phyloP scores from a whole-genome alignment of 495 filamentous ascomycete species.

The Aspergillus taichungensis region DNA sequence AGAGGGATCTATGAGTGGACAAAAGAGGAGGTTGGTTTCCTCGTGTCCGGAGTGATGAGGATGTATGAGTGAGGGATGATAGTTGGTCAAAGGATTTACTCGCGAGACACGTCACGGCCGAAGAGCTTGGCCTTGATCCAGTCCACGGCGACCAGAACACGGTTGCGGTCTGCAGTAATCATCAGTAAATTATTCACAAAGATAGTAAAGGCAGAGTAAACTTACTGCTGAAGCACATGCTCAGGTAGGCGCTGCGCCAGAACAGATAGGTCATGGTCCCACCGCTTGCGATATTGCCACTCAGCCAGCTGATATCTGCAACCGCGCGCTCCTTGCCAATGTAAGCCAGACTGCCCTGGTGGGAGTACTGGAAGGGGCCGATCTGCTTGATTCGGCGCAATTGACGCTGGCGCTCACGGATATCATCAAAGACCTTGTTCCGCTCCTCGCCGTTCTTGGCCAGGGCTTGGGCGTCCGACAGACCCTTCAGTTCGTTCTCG shows the following conservation, averaged over 20 bases:
- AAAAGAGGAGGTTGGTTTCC: constrained; percentile 5
- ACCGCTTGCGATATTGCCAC: constrained; percentile 85
- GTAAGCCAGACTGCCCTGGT: constrained; percentile 94
- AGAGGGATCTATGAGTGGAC: neutral
- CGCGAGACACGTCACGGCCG: constrained; percentile 89
- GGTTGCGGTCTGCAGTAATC: constrained; percentile 61
- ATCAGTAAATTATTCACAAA: constrained; percentile 2
- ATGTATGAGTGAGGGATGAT: constrained; percentile 1
- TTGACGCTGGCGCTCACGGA: constrained; percentile 76
- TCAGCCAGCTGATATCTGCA: constrained; percentile 95
- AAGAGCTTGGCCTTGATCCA: constrained; percentile 95
- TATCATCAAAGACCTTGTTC: constrained; percentile 53
- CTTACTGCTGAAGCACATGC: constrained; percentile 99
- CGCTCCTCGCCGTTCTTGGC: constrained; percentile 50
- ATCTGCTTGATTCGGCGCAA: constrained; percentile 84
- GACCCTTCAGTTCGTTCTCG: constrained; percentile 56
- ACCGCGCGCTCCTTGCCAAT: constrained; percentile 97
- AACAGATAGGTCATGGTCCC: constrained; percentile 82
- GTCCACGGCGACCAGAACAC: constrained; percentile 83
- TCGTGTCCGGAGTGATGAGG: constrained; percentile 14
- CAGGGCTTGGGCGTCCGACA: constrained; percentile 55
- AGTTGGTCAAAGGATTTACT: constrained; percentile 42
- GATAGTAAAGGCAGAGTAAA: constrained; percentile 16
- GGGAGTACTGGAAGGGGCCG: constrained; percentile 94
- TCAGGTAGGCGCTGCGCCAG: constrained; percentile 95